A percentile compares a stretch with the other conserved stretches of the same genome.
Evolutionary conservation across 108 stramenopile genomes (phyloP).

Genomic region (Mediolabrus comicus): DNA sequence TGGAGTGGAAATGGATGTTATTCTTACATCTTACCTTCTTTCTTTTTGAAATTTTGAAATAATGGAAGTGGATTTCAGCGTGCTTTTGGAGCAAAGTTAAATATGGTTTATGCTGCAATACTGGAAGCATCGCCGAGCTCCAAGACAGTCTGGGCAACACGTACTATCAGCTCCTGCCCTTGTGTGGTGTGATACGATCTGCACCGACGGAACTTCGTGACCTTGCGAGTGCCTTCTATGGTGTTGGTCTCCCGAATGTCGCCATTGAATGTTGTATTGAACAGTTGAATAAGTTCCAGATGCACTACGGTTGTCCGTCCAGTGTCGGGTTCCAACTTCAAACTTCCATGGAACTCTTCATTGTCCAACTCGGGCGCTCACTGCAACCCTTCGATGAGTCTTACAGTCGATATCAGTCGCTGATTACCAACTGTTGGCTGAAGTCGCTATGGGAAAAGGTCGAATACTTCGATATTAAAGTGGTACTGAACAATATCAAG

Average conservation of each 20-base stretch:
- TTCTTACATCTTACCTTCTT: too few species aligned
- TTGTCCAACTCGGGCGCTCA: conserved; percentile 1
- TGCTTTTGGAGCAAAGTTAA: conserved; percentile 15
- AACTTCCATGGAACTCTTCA: background rate
- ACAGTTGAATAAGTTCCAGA: conserved; percentile 1
- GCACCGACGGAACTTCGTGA: background rate
- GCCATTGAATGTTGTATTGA: background rate
- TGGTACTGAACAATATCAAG: background rate
- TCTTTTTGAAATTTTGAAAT: too few species aligned
- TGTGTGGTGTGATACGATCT: background rate
- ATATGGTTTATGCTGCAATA: conserved; percentile 7
- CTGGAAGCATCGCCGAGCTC: background rate
- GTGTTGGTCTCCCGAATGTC: background rate
- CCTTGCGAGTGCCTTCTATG: background rate
- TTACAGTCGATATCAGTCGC: background rate
- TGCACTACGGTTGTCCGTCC: conserved; percentile 2
- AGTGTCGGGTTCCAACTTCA: background rate
- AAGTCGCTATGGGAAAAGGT: conserved; percentile 20
- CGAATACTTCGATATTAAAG: background rate
- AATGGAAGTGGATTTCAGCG: background rate
- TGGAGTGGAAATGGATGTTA: too few species aligned
- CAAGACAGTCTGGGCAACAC: background rate
- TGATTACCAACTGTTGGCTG: conserved; percentile 11
- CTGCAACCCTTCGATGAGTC: background rate
- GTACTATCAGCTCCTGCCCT: conserved; percentile 2